Base-by-base conservation (phyloP, 176 grass and related monocot species). In the Bonia amplexicaulis region DNA sequence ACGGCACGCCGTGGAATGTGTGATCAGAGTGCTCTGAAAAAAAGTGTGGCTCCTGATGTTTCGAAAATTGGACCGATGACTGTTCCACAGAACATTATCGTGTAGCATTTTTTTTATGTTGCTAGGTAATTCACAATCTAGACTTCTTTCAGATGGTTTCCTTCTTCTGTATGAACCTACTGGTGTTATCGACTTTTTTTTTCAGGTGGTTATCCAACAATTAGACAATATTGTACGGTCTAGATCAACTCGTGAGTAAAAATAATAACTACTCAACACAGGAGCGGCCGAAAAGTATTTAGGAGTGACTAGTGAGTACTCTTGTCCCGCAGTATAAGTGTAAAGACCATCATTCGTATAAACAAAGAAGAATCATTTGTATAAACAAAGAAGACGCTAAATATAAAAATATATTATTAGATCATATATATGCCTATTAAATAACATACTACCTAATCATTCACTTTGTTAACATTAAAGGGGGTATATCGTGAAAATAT, bases 311-410 rank as follows among this genome's bases (percentile, higher is more conserved):
- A 8, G 14, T 52, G 49, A 16, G 47, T 49, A 14, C 42, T 44
- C 9, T 2, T 9, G 42, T 11, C 42, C 1, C 9, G 9, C 42
- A 10, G 11, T 44, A 11, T 44, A 44, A 44, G 8, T 9, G 1
- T 2, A 44, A 44, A 9, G 9, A 0, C 3, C 9, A 44, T 1
- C 2, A 0, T 10, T 9, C 8, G 0, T 9, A 44, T 2, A 44
- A 10, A 44, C 42, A 0, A 44, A 10, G 0, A 10, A 44, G 0
- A 2, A 44, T 1, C 2, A 0, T 10, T 9, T 2, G 0, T 9
- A 44, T 2, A 44, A 10, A 44, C 42, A 0, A 44, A 10, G 0
- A 10, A 44, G 0, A 2, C 2, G 0, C 9, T 11, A 11, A 44
- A 44, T 44, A 9, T 44, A 2, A 10, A 44, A 44, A 44, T 9